Base-by-base conservation (phyloP, 225 moss, liverwort and hornwort species). In the Rhytidiadelphus loreus region DNA sequence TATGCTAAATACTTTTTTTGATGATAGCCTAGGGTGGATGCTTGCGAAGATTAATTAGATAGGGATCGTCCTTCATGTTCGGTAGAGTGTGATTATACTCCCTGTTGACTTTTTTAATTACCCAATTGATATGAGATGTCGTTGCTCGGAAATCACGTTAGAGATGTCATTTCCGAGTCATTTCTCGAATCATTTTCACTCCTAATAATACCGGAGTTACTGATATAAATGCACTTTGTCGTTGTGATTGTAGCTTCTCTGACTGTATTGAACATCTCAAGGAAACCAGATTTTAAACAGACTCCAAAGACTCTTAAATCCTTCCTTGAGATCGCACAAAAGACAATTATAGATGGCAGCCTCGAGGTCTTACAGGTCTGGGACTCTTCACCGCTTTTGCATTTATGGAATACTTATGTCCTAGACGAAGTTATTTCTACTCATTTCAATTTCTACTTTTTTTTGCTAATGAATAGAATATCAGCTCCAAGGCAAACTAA, bases 321-420 rank as follows among this genome's bases (percentile, higher is more conserved):
- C 81, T 91, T 88, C 74, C 92, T 94, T 59, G 93, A 94, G 74
- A 91, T 87, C 80, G 92, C 92, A n/a, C 91, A 94, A 50, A 93
- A 92, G 83, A 91, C 92, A 86, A 89, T 91, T 43, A 93, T 92
- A 89, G 91, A 94, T 77, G 88, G 91, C 81, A 94, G 94, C 81
- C 93, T 94, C 76, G 94, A 93, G 53, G 92, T 94, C 80, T 83
- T 94, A 80, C 94, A 94, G 94, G 94, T 94, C 29, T 89, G 53
- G 62, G 73, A 79, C 43, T 68, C 80, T 87, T 87, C 37, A 66
- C 64, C 43, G 33, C 62, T 57, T 74, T 66, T 72, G 58, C 46
- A 24, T 74, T 44, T 72, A 84, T 41, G 44, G 82, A 80, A 77
- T 66, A 28, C 72, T 33, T n/a, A 35, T 53, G 87, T 65, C n/a